Conservation (phyloP, 164 flowering plant species). For the Stephania cephalantha region DNA sequence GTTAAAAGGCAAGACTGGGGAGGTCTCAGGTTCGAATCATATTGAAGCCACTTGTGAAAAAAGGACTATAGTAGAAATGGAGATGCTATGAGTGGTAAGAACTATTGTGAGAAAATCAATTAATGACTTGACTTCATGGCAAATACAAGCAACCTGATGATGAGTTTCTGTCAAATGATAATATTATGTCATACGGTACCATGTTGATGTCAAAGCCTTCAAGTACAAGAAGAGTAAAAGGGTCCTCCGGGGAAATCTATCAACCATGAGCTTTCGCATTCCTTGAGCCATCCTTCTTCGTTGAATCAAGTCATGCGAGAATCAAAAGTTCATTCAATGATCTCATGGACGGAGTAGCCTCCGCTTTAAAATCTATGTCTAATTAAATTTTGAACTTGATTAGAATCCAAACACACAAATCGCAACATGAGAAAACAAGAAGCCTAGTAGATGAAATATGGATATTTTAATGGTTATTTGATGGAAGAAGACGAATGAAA, state of each 20-base stretch:
- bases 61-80: neutral
- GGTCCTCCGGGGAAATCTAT: conserved; percentile 86
- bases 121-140: neutral
- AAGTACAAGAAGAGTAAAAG: conserved; percentile 86
- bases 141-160: neutral
- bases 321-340: conserved; percentile 87
- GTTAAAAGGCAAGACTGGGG: too few species aligned
- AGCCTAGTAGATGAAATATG: too few species aligned
- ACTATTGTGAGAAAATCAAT: neutral
- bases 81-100: neutral
- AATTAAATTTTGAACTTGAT: conserved; percentile 9
- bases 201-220: conserved; percentile 76
- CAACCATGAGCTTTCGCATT: conserved; percentile 73
- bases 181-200: conserved; percentile 34
- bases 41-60: too few species aligned
- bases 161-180: neutral
- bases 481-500: too few species aligned
- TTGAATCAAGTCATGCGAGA: conserved; percentile 87
- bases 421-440: too few species aligned
- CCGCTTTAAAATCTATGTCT: conserved; percentile 88
- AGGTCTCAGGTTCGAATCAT: too few species aligned
- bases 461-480: too few species aligned
- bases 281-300: conserved; percentile 77
- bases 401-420: neutral
- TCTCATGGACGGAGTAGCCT: conserved; percentile 90